Base-by-base conservation (phyloP, 495 filamentous ascomycete genomes). In the Amniculicola lignicola region DNA sequence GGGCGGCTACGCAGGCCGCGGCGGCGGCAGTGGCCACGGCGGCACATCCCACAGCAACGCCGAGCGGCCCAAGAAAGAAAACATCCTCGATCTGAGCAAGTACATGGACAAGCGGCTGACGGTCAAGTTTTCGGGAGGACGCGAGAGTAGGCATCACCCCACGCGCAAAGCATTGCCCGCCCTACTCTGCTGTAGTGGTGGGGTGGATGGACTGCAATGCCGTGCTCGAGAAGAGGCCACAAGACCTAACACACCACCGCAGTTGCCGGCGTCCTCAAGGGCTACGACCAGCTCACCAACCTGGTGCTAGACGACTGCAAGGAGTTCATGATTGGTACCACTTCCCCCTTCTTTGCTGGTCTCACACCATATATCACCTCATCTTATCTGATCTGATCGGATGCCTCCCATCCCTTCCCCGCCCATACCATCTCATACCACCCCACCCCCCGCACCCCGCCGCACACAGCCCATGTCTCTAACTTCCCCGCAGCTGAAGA, bases 251-350 rank as follows among this genome's bases (percentile, higher is more conserved):
- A 2, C 27, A 7, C 15, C 24, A 46, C 51, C 1, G 1, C 9
- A 96, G 93, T 96, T 9, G 83, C 80, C 10, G 93, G 93, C 41
- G 86, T 80, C 4, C 79, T 98, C 9, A 98, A 97, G 67, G 93
- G 93, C 41, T 96, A 89, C 63, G 93, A 98, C 64, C 90, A 92
- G 62, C 77, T 98, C 29, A 96, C 97, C 92, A 98, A 97, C 70
- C 75, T 98, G 48, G 93, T 98, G 18, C 76, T 98, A 44, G 94
- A 97, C 64, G 88, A 97, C 47, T 91, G 93, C 18, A 84, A 94
- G 72, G 93, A 98, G 69, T 75, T 83, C 19, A 79, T 95, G 72
- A 78, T 87, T 75, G 92, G 92, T 95, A 63, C 57, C n/a, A n/a
- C n/a, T n/a, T n/a, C n/a, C n/a, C n/a, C n/a, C n/a, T n/a, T n/a